phyloP scores from a whole-genome alignment of 352 stramenopile genomes.

The Sclerospora graminicola region DNA sequence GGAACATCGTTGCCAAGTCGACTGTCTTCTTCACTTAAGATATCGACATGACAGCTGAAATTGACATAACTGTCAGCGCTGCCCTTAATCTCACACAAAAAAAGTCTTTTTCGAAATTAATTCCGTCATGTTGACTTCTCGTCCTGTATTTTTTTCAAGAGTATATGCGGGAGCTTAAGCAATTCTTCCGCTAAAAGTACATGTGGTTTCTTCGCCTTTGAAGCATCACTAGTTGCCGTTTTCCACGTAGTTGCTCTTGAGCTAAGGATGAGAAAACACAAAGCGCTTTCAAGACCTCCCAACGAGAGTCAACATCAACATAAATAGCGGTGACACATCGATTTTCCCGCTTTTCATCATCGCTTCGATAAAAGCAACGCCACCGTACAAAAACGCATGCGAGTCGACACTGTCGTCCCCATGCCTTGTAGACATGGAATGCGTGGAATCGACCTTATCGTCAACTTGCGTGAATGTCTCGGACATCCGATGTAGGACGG shows the following conservation, averaged over 20 bases:
- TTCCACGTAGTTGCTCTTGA: slow-evolving; percentile 35
- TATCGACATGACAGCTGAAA: slow-evolving; percentile 44
- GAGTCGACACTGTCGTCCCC: slow-evolving; percentile 49
- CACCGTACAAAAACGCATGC: slow-evolving; percentile 62
- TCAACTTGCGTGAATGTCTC: slow-evolving; percentile 46
- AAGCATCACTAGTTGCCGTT: neutral
- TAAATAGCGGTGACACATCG: slow-evolving; percentile 67
- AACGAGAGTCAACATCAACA: slow-evolving; percentile 45
- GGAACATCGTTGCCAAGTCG: slow-evolving; percentile 64
- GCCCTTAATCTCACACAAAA: slow-evolving; percentile 58
- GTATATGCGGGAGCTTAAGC: slow-evolving; percentile 43
- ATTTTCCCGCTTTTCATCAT: slow-evolving; percentile 70
- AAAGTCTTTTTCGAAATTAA: slow-evolving; percentile 62
- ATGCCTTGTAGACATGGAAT: slow-evolving; percentile 6
- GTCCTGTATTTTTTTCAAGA: slow-evolving; percentile 52
- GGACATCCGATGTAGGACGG: slow-evolving; percentile 52
- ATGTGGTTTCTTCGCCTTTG: slow-evolving; percentile 12
- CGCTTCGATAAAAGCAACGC: slow-evolving; percentile 59
- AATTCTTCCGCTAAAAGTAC: slow-evolving; percentile 56
- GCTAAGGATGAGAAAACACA: slow-evolving; percentile 74
- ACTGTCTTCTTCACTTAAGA: slow-evolving; percentile 45
- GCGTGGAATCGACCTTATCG: slow-evolving; percentile 18
- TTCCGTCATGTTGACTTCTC: slow-evolving; percentile 39
- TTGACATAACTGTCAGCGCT: slow-evolving; percentile 32
- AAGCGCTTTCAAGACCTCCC: slow-evolving; percentile 65